phyloP scores from a whole-genome alignment of 176 grass and related monocot species.

The Echinochloa phyllopogon region DNA sequence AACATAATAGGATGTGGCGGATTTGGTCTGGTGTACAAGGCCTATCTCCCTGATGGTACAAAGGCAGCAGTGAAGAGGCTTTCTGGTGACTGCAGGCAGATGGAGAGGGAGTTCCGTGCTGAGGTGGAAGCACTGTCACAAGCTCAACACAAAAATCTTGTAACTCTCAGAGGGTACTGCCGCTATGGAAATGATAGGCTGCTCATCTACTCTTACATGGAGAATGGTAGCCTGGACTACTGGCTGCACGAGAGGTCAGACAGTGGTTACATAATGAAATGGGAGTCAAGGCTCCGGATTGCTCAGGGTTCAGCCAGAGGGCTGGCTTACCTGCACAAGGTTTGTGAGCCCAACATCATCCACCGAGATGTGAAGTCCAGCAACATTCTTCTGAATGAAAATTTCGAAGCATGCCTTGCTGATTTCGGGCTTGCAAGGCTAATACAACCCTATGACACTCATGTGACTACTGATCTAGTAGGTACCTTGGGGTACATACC shows the following conservation, averaged over 20 bases:
- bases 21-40: conserved; percentile 97
- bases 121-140: conserved; percentile 90
- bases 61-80: conserved; percentile 95
- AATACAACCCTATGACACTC: conserved; percentile 88
- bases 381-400: conserved; percentile 91
- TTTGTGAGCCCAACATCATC: conserved; percentile 91
- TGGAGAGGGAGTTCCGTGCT: conserved; percentile 96
- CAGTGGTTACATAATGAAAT: conserved; percentile 76
- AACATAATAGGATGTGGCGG: conserved; percentile 95
- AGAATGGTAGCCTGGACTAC: conserved; percentile 93
- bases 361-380: conserved; percentile 94
- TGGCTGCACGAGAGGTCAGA: conserved; percentile 87
- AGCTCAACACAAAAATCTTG: conserved; percentile 91
- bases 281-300: conserved; percentile 80
- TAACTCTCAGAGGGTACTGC: conserved; percentile 89
- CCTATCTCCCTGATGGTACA: conserved; percentile 83
- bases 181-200: conserved; percentile 80
- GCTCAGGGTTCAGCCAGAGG: conserved; percentile 90
- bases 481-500: conserved; percentile 95
- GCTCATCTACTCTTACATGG: conserved; percentile 94
- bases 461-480: conserved; percentile 92
- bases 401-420: conserved; percentile 86
- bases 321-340: conserved; percentile 88
- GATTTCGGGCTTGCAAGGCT: conserved; percentile 95
- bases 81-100: conserved; percentile 90